Evolutionary conservation across 2,329 filamentous ascomycete genomes (phyloP), one percentile per base, ranked within the genome.

Genomic region (Fusarium chaquense): DNA sequence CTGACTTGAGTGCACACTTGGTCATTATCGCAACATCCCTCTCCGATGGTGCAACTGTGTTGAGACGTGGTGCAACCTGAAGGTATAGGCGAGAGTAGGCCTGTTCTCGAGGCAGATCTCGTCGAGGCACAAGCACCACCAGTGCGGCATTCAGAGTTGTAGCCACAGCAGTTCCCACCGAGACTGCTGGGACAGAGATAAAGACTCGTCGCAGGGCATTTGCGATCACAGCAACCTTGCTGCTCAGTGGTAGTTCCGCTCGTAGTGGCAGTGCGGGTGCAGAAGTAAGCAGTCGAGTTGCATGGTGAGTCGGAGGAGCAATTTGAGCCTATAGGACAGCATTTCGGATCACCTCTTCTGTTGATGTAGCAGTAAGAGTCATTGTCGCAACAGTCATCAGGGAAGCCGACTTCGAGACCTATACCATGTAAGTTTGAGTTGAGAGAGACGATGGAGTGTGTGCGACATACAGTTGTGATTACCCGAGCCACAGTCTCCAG

Each of bases 91-190:
- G 79, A 77, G 7, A 81, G 77, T 15, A 78, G 30, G 2, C 74
- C 73, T 4, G 76, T 74, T 8, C 59, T 33, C 3, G 75, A 63
- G 2, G 75, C 24, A 40, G 74, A 59, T 28, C 60, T 74, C 24
- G 78, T 75, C 32, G 78, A 58, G 65, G 83, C 67, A 71, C 80
- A 87, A 6, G 62, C 43, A 4, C 78, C 71, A 41, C 70, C 74
- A 4, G 76, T 72, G 18, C 73, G 77, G 73, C 86, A 89, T 13
- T 78, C 74, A 20, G 75, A 77, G 41, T 80, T 83, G 67, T 81
- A 85, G 11, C 71, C 55, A 70, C 87, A 89, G 77, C 87, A 89
- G 51, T 81, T 80, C 20, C 82, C 82, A 58, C 86, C 84, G 30
- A 84, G 79, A 3, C 59, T 71, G 11, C 61, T 35, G 20, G 83